Base-by-base conservation (phyloP, 2,329 filamentous ascomycete species). In the Botryosphaeria dothidea region DNA sequence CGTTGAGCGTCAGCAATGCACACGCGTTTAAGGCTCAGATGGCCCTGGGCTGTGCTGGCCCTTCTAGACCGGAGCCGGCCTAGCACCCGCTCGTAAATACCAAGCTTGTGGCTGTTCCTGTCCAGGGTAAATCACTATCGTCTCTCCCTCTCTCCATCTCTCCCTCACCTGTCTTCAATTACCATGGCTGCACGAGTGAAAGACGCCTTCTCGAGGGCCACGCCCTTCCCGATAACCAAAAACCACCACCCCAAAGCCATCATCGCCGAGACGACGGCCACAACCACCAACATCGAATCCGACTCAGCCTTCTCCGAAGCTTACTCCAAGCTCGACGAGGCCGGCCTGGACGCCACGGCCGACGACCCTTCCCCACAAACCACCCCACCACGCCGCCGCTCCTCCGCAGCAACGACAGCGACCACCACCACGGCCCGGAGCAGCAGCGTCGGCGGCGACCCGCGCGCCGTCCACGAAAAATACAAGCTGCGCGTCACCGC, bases 401-500 rank as follows among this genome's bases (percentile, higher is more conserved):
- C 38, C 34, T 25, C 49, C 38, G 13, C 48, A 38, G 11, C 46
- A 45, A 23, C 46, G 34, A 25, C n/a, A 48, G 46, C 60, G 23
- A 25, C 23, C 7, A 17, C 21, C 23, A 29, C 23, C 60, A 23
- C 29, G 4, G 7, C 19, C 29, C 34, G 11, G n/a, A n/a, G n/a
- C n/a, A n/a, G n/a, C n/a, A n/a, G n/a, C n/a, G n/a, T n/a, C n/a
- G n/a, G n/a, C n/a, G n/a, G 27, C 1, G 49, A 48, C 27, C 61
- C 61, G 8, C 25, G 31, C 13, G 61, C 61, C 19, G 36, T 64
- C 19, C 49, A 52, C 61, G 49, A 36, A 64, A 77, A 77, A 60
- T 78, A 78, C 62, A 72, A 75, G 9, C 71, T 78, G 4, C 72
- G 72, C 70, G 73, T 78, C n/a, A 77, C 75, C 7, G 73, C 75